Evolutionary conservation across 495 filamentous ascomycete genomes (phyloP).

Genomic region (Aspergillus campestris): DNA sequence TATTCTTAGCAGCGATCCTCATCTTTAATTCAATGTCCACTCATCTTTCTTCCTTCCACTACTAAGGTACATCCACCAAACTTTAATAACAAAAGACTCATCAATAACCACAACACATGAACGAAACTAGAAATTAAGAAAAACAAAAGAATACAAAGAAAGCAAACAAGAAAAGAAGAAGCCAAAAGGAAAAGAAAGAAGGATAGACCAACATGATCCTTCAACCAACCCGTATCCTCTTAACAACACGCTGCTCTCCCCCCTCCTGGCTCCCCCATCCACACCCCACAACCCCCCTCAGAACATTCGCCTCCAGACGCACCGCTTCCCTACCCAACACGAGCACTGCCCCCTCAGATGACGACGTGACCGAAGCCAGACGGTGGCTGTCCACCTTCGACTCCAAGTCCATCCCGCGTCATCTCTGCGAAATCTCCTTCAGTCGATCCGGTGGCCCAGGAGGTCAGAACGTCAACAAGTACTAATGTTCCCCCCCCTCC

Average conservation of each 20-base stretch:
- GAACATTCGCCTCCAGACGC: conserved; percentile 16
- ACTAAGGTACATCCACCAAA: neutral
- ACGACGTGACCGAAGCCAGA: conserved; percentile 60
- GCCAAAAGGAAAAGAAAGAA: too few species aligned
- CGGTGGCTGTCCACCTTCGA: conserved; percentile 66
- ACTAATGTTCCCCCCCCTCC: conserved; percentile 24
- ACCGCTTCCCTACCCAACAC: conserved; percentile 7
- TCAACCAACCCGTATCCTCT: too few species aligned
- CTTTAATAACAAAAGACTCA: too few species aligned
- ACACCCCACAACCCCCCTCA: conserved; percentile 3
- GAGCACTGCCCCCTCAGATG: conserved; percentile 27
- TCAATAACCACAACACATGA: too few species aligned
- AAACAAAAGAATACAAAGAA: too few species aligned
- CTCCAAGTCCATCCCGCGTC: conserved; percentile 53
- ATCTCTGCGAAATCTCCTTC: conserved; percentile 58
- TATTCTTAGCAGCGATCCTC: conserved; percentile 8
- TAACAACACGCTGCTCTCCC: neutral
- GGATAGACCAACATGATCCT: too few species aligned
- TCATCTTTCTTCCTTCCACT: neutral
- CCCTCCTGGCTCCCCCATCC: conserved; percentile 1
- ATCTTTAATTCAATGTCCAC: conserved; percentile 13
- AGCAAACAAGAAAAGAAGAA: too few species aligned
- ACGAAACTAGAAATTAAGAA: too few species aligned
- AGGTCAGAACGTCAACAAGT: conserved; percentile 98
- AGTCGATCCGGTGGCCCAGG: conserved; percentile 87